Conservation (phyloP, 768 basidiomycete species). For the Mycena amicta region DNA sequence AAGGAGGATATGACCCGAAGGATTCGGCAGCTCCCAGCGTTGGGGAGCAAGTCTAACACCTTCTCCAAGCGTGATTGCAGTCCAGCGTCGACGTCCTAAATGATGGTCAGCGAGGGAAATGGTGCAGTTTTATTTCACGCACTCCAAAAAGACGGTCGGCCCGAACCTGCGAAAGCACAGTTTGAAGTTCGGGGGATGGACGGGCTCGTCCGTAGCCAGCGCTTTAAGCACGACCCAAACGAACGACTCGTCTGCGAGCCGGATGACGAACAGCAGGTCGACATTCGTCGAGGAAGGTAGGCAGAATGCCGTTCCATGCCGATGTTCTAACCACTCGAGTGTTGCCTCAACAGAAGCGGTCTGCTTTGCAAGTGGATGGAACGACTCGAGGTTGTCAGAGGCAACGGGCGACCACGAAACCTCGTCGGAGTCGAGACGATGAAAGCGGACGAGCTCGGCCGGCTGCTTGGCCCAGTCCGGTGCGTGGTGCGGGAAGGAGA, state of each 20-base stretch:
- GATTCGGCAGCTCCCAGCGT: background rate
- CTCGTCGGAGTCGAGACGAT: background rate
- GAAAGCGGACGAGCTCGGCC: conserved; percentile 1
- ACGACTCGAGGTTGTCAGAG: background rate
- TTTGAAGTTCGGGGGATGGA: background rate
- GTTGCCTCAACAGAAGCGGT: background rate
- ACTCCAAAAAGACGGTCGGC: background rate
- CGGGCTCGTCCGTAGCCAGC: background rate
- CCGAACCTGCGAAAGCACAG: background rate
- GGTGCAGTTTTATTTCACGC: background rate
- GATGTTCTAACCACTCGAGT: background rate
- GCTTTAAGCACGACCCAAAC: background rate
- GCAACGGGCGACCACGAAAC: background rate
- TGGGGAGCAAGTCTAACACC: background rate
- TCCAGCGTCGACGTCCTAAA: background rate
- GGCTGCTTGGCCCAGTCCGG: conserved; percentile 8
- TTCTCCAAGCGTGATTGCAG: background rate
- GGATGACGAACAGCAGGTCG: background rate
- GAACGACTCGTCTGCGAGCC: background rate
- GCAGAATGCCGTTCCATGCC: background rate
- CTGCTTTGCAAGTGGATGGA: background rate
- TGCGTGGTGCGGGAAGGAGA: conserved; percentile 2
- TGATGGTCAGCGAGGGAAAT: background rate
- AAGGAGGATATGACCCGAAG: background rate
- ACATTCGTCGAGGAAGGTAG: background rate